Conservation (phyloP, 2,329 filamentous ascomycete species). For the Colletotrichum horii region DNA sequence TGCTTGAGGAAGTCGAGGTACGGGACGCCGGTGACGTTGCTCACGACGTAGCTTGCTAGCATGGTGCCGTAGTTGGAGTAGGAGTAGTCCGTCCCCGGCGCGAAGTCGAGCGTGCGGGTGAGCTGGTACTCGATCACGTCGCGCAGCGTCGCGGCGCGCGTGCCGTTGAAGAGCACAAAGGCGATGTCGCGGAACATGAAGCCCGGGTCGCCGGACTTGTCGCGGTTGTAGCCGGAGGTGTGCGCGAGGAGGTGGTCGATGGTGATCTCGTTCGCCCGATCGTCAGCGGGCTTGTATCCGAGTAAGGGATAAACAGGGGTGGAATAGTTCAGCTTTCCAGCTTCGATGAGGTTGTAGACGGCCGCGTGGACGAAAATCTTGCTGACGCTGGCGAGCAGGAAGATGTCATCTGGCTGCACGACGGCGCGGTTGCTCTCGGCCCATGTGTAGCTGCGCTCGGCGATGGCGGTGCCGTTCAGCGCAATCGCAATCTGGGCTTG, state of each 20-base stretch:
- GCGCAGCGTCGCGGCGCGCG: slow-evolving; percentile 11
- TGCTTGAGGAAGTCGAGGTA: slow-evolving; percentile 12
- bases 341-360: slow-evolving; percentile 9
- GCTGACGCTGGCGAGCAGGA: slow-evolving; percentile 21
- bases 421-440: slow-evolving; percentile 17
- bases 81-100: not conserved
- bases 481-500: slow-evolving; percentile 22
- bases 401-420: slow-evolving; percentile 11
- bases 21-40: slow-evolving; percentile 7
- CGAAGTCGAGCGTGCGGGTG: slow-evolving; percentile 12
- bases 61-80: slow-evolving; percentile 23
- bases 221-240: slow-evolving; percentile 10
- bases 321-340: slow-evolving; percentile 2
- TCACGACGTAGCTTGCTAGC: slow-evolving; percentile 18
- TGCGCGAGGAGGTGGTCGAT: slow-evolving; percentile 14
- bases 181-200: slow-evolving; percentile 16
- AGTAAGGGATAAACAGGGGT: slow-evolving; percentile 8
- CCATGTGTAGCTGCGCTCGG: slow-evolving; percentile 21
- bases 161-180: not conserved
- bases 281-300: slow-evolving; percentile 2
- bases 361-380: slow-evolving; percentile 23
- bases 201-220: not conserved
- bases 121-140: slow-evolving; percentile 24
- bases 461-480: not conserved
- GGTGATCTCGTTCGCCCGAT: slow-evolving; percentile 17